phyloP scores from a whole-genome alignment of 208 protist genomes.

The Acanthamoeba healyi region DNA sequence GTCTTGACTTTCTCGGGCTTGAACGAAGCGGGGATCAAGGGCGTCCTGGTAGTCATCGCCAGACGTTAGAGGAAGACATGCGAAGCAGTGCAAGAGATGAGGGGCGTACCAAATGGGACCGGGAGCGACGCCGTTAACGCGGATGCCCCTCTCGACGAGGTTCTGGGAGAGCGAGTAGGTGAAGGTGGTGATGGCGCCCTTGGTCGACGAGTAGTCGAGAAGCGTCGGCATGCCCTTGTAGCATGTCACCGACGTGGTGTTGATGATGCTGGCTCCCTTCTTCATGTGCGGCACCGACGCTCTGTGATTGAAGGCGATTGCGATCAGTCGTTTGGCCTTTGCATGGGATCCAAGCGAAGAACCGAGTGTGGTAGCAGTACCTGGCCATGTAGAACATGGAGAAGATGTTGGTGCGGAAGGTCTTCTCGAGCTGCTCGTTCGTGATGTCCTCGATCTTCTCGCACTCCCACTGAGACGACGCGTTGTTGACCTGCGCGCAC shows the following conservation, averaged over 20 bases:
- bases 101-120: slow-evolving; percentile 81
- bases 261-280: slow-evolving; percentile 83
- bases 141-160: slow-evolving; percentile 79
- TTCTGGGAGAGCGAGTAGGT: slow-evolving; percentile 81
- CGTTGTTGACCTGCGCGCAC: slow-evolving; percentile 83
- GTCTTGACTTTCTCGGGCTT: slow-evolving; percentile 70
- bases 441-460: slow-evolving; percentile 81
- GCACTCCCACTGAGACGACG: slow-evolving; percentile 61
- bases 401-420: slow-evolving; percentile 86
- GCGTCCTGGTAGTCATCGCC: slow-evolving; percentile 76
- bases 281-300: slow-evolving; percentile 77
- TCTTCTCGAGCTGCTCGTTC: slow-evolving; percentile 83
- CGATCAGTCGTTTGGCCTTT: too few species aligned
- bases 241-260: slow-evolving; percentile 79
- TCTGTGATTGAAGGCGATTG: background rate
- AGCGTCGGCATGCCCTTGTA: slow-evolving; percentile 78
- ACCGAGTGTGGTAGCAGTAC: slow-evolving; percentile 4
- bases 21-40: slow-evolving; percentile 74
- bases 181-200: slow-evolving; percentile 85
- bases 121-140: slow-evolving; percentile 87
- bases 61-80: background rate
- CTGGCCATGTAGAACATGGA: slow-evolving; percentile 82
- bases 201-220: slow-evolving; percentile 86
- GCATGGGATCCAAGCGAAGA: too few species aligned
- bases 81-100: background rate